phyloP scores from a whole-genome alignment of 116 monocot genomes.

The Thalassia testudinum region DNA sequence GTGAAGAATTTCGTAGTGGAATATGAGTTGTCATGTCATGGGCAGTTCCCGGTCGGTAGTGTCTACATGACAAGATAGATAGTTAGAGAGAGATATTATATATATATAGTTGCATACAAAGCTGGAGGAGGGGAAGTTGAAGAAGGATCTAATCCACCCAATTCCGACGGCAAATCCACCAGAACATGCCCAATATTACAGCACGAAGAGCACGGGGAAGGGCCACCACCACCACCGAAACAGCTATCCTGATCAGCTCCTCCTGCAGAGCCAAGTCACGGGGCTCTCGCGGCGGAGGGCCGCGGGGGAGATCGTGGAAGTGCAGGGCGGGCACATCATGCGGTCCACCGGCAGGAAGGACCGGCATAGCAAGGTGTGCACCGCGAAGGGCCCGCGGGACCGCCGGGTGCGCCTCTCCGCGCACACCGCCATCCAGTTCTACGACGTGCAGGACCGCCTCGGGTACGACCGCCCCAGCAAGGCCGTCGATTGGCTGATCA shows the following conservation, averaged over 20 bases:
- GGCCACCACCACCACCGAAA: slow-evolving; percentile 7
- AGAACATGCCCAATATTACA: slow-evolving; percentile 9
- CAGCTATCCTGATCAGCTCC: too few species aligned
- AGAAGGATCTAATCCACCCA: not conserved
- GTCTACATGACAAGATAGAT: too few species aligned
- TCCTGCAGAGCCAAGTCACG: not conserved
- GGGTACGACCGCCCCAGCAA: slow-evolving; percentile 94
- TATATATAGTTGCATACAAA: not conserved
- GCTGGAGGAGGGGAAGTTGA: not conserved
- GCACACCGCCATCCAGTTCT: slow-evolving; percentile 91
- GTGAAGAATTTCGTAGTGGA: too few species aligned
- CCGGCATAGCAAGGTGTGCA: slow-evolving; percentile 91
- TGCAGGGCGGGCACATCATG: slow-evolving; percentile 81
- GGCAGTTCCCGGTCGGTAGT: too few species aligned
- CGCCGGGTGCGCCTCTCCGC: slow-evolving; percentile 78
- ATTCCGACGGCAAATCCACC: not conserved
- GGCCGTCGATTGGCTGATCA: slow-evolving; percentile 57
- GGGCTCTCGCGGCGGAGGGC: slow-evolving; percentile 9
- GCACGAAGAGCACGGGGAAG: slow-evolving; percentile 5
- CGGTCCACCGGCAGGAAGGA: slow-evolving; percentile 70
- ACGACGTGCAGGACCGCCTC: slow-evolving; percentile 88
- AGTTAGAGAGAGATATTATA: too few species aligned
- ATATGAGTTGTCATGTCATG: not conserved
- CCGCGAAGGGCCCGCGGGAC: slow-evolving; percentile 69
- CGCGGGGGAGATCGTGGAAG: slow-evolving; percentile 38